phyloP scores from a whole-genome alignment of 345 rosid genomes.

The Citropsis articulata region DNA sequence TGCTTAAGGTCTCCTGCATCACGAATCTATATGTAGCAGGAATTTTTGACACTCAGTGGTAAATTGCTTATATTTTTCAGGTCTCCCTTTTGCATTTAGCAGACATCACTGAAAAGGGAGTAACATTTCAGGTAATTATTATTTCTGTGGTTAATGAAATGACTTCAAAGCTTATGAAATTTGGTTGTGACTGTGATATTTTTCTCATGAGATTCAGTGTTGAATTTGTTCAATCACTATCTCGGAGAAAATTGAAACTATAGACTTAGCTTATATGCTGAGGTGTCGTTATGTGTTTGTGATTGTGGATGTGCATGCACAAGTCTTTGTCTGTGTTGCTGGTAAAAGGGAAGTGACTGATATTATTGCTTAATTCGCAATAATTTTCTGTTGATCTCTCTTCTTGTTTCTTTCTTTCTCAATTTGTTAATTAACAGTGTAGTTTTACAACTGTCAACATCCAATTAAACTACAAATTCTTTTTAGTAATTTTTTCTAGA shows the following conservation, averaged over 20 bases:
- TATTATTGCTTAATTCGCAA: not conserved
- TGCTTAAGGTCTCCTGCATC: not conserved
- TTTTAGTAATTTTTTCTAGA: not conserved
- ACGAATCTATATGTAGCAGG: not conserved
- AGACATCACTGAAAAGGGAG: constrained; percentile 77
- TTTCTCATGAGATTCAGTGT: not conserved
- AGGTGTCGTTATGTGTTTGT: not conserved
- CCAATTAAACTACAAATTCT: too few species aligned
- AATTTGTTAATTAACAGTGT: too few species aligned
- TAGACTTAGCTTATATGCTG: not conserved
- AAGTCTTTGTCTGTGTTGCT: not conserved
- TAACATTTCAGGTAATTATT: constrained; percentile 64
- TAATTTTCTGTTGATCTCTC: not conserved
- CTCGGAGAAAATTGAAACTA: not conserved
- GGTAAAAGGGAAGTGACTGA: not conserved
- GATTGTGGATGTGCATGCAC: not conserved
- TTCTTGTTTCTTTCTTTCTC: not conserved
- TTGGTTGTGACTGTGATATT: not conserved
- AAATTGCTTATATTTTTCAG: constrained; percentile 33
- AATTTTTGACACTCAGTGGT: not conserved
- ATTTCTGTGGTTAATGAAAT: not conserved
- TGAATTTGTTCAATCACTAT: not conserved
- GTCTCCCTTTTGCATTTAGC: constrained; percentile 79
- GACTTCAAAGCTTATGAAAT: not conserved
- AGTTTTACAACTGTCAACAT: too few species aligned